Conservation (phyloP, 257 asterid genomes). For the Nicotiana obtusifolia region DNA sequence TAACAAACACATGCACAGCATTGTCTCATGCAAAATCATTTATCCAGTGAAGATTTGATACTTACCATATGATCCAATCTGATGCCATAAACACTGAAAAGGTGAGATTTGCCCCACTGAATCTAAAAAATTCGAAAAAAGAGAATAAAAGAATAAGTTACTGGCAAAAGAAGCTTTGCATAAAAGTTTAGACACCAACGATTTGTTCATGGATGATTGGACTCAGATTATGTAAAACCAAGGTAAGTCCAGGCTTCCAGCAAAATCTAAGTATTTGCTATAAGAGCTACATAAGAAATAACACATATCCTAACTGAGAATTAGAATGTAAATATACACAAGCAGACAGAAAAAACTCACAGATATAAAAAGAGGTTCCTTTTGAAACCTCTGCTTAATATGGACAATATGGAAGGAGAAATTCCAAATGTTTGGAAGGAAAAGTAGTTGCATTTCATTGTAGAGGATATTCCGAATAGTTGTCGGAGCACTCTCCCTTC, state of each 20-base stretch:
- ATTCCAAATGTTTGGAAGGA: not conserved
- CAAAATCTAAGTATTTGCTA: not conserved
- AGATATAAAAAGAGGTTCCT: not conserved
- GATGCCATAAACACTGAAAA: constrained; percentile 62
- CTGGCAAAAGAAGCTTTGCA: not conserved
- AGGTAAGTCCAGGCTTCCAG: not conserved
- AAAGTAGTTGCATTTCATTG: not conserved
- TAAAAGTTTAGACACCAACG: not conserved
- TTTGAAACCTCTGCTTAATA: not conserved
- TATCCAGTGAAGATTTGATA: constrained; percentile 8
- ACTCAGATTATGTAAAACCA: not conserved
- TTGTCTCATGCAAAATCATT: not conserved
- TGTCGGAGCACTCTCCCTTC: not conserved
- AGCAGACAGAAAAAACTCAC: not conserved
- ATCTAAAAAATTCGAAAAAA: constrained; percentile 36
- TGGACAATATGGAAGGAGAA: not conserved
- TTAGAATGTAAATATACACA: not conserved
- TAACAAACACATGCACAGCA: constrained; percentile 22
- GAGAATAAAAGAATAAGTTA: not conserved
- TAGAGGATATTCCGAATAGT: not conserved
- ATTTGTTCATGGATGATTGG: not conserved
- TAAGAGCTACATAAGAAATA: not conserved
- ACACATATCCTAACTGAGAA: not conserved
- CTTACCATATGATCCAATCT: constrained; percentile 72
- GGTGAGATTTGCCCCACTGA: constrained; percentile 39